Evolutionary conservation across 2,329 filamentous ascomycete genomes (phyloP), one percentile per base, ranked within the genome.

Genomic region (Aureobasidium sp.): DNA sequence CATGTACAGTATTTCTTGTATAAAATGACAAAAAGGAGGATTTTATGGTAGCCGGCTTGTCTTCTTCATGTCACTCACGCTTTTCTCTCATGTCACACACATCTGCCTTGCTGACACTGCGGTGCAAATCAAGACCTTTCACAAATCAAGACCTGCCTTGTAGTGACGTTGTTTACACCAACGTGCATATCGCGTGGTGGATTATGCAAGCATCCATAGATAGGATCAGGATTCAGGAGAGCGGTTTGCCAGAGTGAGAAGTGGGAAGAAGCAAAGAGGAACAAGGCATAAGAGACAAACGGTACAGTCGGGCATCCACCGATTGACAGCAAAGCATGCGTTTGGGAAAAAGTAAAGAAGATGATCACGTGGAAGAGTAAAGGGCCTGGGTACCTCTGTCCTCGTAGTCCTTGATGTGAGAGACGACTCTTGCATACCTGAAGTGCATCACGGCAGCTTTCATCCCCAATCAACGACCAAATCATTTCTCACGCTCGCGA

Each of bases 1-100:
- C 51, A n/a, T 60, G 57, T 60, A 60, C 57, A 60, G 57, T 60
- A 60, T 60, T 42, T 42, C 9, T 31, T 48, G 41, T 48, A 58
- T 47, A 48, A 57, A 57, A 55, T 44, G 39, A 27, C 34, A 57
- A 45, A 56, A 57, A 25, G 39, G 29, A 36, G 37, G 41, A 34
- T 20, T 57, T 44, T 25, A 36, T 12, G 39, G 39, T 17, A 45
- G 15, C 3, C 5, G 22, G 27, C 8, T 14, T 17, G 14, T 29
- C 5, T 3, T 17, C 9, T 17, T 15, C 22, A 29, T 14, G 8
- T 29, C 17, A 20, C n/a, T 22, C 31, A n/a, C 14, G 5, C 20
- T 11, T 27, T 39, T 7, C 6, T 25, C 7, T 27, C 37, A 31
- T n/a, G 25, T 55, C 25, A 42, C 17, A 42, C 52, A 42, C 14